phyloP scores from a whole-genome alignment of 2,329 filamentous ascomycete genomes.

The Xylaria sp. region DNA sequence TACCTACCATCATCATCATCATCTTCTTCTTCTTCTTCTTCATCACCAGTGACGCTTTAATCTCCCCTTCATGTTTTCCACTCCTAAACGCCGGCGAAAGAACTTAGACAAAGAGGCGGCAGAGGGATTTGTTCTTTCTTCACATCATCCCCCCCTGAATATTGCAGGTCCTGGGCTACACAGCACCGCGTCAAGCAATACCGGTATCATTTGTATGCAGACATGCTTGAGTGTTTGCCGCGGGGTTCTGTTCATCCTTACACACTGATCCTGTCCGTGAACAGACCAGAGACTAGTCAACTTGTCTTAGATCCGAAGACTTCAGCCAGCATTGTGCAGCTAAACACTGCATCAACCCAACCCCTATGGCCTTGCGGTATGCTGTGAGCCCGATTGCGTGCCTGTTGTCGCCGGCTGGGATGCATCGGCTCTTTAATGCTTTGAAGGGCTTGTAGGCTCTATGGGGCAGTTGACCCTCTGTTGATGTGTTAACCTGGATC shows the following conservation, averaged over 20 bases:
- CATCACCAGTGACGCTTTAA: constrained; percentile 17
- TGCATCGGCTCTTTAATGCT: constrained; percentile 10
- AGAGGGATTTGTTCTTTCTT: constrained; percentile 11
- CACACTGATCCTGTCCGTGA: constrained; percentile 10
- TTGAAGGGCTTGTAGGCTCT: constrained; percentile 16
- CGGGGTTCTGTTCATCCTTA: constrained; percentile 6
- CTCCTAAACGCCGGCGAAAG: constrained; percentile 3
- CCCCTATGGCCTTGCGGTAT: constrained; percentile 8
- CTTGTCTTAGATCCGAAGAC: constrained; percentile 16
- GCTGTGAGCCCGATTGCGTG: constrained; percentile 9
- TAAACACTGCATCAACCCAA: constrained; percentile 12
- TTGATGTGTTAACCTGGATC: constrained; percentile 8
- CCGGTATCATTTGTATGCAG: constrained; percentile 15
- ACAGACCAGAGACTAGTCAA: constrained; percentile 19
- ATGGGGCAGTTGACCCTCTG: constrained; percentile 13
- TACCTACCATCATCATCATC: background rate
- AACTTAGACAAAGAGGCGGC: constrained; percentile 8
- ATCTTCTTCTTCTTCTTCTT: background rate
- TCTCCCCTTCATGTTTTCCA: constrained; percentile 15
- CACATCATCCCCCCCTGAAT: constrained; percentile 9
- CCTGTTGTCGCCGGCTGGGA: constrained; percentile 4
- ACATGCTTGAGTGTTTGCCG: constrained; percentile 8
- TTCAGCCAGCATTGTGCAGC: constrained; percentile 12
- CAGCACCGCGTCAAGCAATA: constrained; percentile 5
- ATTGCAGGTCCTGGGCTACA: constrained; percentile 10